These are phyloP conservation scores for Lagenidium sp. DNA, from an alignment of 352 stramenopile species.

Conservation along the genomic window DNA sequence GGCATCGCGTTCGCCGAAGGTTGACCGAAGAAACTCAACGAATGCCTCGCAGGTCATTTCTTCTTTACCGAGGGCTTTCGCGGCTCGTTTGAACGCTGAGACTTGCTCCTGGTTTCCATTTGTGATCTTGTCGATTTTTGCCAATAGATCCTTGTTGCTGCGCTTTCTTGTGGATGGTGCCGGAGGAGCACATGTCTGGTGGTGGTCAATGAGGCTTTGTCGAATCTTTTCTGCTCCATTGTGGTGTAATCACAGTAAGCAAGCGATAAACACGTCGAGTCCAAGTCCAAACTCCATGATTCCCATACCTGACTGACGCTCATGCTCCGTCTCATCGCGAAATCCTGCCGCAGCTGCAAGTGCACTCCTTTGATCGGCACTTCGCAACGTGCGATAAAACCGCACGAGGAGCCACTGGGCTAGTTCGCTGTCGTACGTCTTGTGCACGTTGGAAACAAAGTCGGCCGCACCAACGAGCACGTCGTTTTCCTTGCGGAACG, in stretches of 20 bases:
- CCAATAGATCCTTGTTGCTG: constrained; percentile 58
- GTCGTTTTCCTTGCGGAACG: constrained; percentile 70
- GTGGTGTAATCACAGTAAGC: too few species aligned
- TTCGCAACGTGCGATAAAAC: constrained; percentile 46
- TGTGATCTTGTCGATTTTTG: constrained; percentile 46
- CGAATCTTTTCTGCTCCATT: too few species aligned
- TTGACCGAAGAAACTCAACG: constrained; percentile 42
- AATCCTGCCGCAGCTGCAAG: constrained; percentile 23
- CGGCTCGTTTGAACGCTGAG: constrained; percentile 52
- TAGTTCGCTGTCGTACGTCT: constrained; percentile 47
- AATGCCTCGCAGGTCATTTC: constrained; percentile 62
- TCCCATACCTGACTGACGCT: constrained; percentile 5
- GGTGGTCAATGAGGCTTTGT: neutral
- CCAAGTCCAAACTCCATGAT: neutral
- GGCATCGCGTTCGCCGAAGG: constrained; percentile 44
- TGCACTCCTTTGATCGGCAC: constrained; percentile 36
- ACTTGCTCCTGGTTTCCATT: constrained; percentile 36
- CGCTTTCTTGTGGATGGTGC: constrained; percentile 25
- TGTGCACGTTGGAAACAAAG: constrained; percentile 42
- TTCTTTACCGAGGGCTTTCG: constrained; percentile 57
- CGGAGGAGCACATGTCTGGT: neutral
- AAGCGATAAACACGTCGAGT: too few species aligned
- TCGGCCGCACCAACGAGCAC: constrained; percentile 24
- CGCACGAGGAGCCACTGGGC: constrained; percentile 39
- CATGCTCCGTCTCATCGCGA: constrained; percentile 2